Percentiles rank a stretch among this genome's conserved stretches.
phyloP scores from a whole-genome alignment of 2,329 filamentous ascomycete genomes.

The Pezicula radicicola region DNA sequence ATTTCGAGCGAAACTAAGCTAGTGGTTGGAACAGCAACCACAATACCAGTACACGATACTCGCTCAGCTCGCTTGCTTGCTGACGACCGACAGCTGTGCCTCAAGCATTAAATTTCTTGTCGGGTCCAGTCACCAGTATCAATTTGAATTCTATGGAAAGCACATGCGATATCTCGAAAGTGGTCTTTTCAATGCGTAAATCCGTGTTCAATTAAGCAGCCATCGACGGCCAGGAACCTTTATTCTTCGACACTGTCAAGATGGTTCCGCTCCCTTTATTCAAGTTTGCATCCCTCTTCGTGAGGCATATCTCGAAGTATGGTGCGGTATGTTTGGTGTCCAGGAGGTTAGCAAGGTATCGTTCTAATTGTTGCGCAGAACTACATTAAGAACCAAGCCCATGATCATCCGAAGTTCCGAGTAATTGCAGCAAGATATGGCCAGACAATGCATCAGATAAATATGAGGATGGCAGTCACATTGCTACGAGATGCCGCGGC shows the following conservation, averaged over 20 bases:
- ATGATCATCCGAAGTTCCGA: slow-evolving; percentile 61
- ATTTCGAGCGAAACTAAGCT: no score
- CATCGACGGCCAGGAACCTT: background rate
- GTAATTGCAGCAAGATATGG: slow-evolving; percentile 59
- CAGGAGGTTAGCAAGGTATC: background rate
- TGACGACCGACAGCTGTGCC: no score
- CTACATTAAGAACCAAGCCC: slow-evolving; percentile 62
- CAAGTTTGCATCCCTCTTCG: slow-evolving; percentile 62
- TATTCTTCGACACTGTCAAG: slow-evolving; percentile 5
- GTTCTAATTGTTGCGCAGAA: slow-evolving; percentile 42
- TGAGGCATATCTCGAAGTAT: slow-evolving; percentile 67
- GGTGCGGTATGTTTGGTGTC: slow-evolving; percentile 53
- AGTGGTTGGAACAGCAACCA: background rate
- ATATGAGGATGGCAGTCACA: slow-evolving; percentile 62
- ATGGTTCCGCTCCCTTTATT: slow-evolving; percentile 68
- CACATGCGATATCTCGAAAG: background rate
- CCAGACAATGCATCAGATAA: slow-evolving; percentile 63
- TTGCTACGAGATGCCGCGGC: slow-evolving; percentile 55
- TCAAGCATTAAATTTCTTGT: no score
- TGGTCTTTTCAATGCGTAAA: background rate
- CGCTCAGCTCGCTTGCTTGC: no score
- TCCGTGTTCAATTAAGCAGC: background rate
- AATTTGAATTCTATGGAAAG: background rate
- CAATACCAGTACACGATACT: background rate
- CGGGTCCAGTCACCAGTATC: no score